Evolutionary conservation across 352 stramenopile genomes (phyloP), one percentile per base, ranked within the genome.

Genomic region (Phytopythium kandeliae): DNA sequence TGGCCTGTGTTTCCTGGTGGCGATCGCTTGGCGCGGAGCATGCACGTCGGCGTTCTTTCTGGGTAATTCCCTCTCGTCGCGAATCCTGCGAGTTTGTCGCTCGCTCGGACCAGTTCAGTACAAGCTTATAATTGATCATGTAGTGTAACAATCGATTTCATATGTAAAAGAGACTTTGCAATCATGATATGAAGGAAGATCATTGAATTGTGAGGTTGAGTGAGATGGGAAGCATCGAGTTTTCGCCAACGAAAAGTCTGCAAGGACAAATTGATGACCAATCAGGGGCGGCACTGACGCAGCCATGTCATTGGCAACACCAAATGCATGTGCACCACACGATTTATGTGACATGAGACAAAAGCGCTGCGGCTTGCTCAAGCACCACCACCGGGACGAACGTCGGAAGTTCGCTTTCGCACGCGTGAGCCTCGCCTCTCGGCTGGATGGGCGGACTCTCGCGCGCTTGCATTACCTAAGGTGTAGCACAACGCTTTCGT

Each of bases 241-340:
- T 49, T 49, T 9, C 16, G 19, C 43, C 43, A 49, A 49, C 37
- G 26, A 26, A 9, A 26, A 26, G 16, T 9, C 26, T 8, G 11
- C n/a, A 3, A 24, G 36, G 43, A 49, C 37, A 26, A 26, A 26
- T 49, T 9, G 24, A n/a, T 16, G 26, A 28, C 58, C 52, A 65
- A 63, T 63, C 35, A 33, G 48, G 36, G 55, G 44, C 10, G 13
- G 30, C 31, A 30, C 12, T 28, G n/a, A 47, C 30, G 53, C 48
- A 65, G 52, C 57, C 52, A 62, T 66, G 41, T 57, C 38, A 37
- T 40, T 49, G 42, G 17, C 22, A 10, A 31, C 44, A 49, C 9
- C 15, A 46, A 30, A 13, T n/a, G 28, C 28, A n/a, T n/a, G n/a
- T n/a, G n/a, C n/a, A n/a, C n/a, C n/a, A n/a, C n/a, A n/a, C n/a